Base-by-base conservation (phyloP, 306 rosid genomes). In the Gleditsia sinensis region DNA sequence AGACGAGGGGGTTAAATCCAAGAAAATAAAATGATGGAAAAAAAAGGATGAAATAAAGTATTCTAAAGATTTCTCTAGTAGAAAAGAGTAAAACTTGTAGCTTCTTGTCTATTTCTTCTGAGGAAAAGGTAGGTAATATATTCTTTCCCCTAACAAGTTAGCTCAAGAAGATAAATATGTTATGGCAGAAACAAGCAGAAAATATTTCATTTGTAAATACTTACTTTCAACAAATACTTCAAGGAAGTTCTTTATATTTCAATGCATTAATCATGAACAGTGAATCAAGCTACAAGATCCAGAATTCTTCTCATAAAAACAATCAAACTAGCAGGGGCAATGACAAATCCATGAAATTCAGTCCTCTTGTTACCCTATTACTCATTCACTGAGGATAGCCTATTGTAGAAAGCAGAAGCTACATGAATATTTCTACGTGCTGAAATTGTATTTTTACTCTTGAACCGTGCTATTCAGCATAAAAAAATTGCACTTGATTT, bases 41-140 rank as follows among this genome's bases (percentile, higher is more conserved):
- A 14, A 62, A 24, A 27, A 56, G 1, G 37, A 56, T 33, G 61
- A 73, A 11, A 42, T 12, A 12, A 42, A 0, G 20, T 5, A 36
- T 1, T 36, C 6, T 3, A 36, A 49, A 33, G 54, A 46, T 19
- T 64, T 7, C 46, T 65, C 65, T 1, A 51, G 66, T 32, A 51
- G 32, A 63, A 43, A 63, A 16, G 19, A 24, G 21, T 1, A 2
- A 50, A 30, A 63, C 53, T 50, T 10, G 28, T 19, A 68, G 76
- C 23, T 24, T 77, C 28, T 59, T 37, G 28, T 53, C 71, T 50
- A 28, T 37, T 62, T 61, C 45, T 4, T 69, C 66, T 9, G 56
- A 73, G 48, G 56, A 46, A 56, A 65, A 9, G 36, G 49, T 69
- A 20, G 23, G 58, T 8, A 34, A 30, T 72, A 17, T 55, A 19